Conservation (phyloP, 257 asterid genomes). For the Coffea eugenioides region DNA sequence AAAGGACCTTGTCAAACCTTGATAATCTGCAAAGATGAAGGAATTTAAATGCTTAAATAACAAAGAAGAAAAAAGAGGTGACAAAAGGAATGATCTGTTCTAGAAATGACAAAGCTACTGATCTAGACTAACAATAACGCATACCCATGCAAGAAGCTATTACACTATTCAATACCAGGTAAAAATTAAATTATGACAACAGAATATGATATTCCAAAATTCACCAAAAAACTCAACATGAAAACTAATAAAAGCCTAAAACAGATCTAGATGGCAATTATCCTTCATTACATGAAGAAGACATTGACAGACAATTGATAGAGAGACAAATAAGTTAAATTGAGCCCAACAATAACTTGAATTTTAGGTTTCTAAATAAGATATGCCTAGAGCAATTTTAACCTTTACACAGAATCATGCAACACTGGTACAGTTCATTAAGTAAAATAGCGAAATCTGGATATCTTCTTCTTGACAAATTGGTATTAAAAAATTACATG, state of each 20-base stretch:
- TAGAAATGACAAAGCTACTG: not conserved
- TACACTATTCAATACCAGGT: not conserved
- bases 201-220: not conserved
- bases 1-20: conserved; percentile 89
- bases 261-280: not conserved
- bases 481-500: not conserved
- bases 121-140: not conserved
- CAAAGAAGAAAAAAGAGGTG: not conserved
- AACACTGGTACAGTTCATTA: not conserved
- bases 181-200: not conserved
- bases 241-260: not conserved
- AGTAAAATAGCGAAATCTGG: not conserved
- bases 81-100: not conserved
- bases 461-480: not conserved
- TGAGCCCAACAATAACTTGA: too few species aligned
- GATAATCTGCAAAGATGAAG: conserved; percentile 71
- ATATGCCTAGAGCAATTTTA: not conserved
- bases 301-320: not conserved
- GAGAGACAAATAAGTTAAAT: not conserved
- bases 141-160: not conserved
- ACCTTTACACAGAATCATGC: not conserved
- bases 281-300: not conserved
- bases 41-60: not conserved
- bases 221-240: not conserved
- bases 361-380: too few species aligned